Base-by-base conservation (phyloP, 2,329 filamentous ascomycete genomes). In the Ambrosiella xylebori region DNA sequence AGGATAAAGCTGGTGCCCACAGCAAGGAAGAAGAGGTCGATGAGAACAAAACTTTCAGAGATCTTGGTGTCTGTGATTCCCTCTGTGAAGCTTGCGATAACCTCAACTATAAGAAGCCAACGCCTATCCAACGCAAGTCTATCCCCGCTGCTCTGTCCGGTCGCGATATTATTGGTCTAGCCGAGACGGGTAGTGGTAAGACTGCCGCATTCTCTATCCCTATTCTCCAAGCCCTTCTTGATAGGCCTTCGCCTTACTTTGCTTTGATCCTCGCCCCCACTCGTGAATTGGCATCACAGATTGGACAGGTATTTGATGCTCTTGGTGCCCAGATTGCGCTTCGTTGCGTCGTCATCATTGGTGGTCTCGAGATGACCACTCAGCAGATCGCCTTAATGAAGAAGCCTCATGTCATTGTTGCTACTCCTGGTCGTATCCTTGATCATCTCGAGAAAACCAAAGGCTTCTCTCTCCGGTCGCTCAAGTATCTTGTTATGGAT, bases 401-500 rank as follows among this genome's bases (percentile, higher is more conserved):
- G 76, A 91, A 91, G 65, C 93, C 93, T 7, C 93, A 98, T 66
- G 84, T 98, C 27, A 76, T 97, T 19, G 90, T 97, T 44, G 91
- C 91, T 0, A 96, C 91, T 0, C 91, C 91, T 0, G 91, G 90
- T 56, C 81, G 91, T 59, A 73, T 96, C 19, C 75, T 96, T 3
- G 93, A 97, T 65, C 93, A 98, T 65, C 74, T 97, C 7, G 89
- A 97, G 68, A 95, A 95, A 71, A 98, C 93, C 1, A 96, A 95
- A 70, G 91, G 93, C 9, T 97, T 98, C 71, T 90, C 85, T 1
- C 73, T 97, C 54, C 80, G 85, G 37, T 77, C 79, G 3, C 74
- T 96, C 41, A 90, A 90, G 66, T 95, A 91, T 66, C 75, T 97
- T 2, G 90, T 96, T 61, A 89, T 97, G 80, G 91, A 96, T 66